phyloP scores from a whole-genome alignment of 176 grass and related monocot species.

The Miscanthus lutarioriparius region DNA sequence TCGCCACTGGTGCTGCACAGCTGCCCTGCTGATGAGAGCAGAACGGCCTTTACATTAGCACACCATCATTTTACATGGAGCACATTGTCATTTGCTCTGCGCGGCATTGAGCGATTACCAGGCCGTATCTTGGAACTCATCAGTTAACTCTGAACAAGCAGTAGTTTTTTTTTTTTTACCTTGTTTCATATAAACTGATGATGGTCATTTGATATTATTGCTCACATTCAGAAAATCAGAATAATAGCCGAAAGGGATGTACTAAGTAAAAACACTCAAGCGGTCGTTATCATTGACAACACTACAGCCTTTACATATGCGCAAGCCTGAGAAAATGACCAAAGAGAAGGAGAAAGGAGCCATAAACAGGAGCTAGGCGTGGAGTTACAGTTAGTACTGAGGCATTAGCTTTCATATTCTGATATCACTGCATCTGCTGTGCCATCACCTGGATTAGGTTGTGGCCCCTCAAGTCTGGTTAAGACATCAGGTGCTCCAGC shows the following conservation, averaged over 20 bases:
- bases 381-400: background rate
- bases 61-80: background rate
- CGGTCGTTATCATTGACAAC: background rate
- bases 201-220: background rate
- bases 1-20: constrained; percentile 2
- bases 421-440: constrained; percentile 56
- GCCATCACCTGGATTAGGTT: constrained; percentile 26
- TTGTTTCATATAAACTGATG: background rate
- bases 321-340: background rate
- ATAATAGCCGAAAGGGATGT: background rate
- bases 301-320: constrained; percentile 13
- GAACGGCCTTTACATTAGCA: background rate
- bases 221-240: background rate
- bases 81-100: background rate
- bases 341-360: background rate
- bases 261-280: background rate
- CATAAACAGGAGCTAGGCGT: constrained; percentile 4
- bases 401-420: constrained; percentile 82
- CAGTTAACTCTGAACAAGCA: background rate
- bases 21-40: constrained; percentile 25
- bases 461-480: constrained; percentile 69
- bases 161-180: background rate
- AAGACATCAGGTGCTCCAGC: constrained; percentile 90
- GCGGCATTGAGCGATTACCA: background rate
- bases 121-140: background rate